phyloP scores from a whole-genome alignment of 2,329 filamentous ascomycete species.

The Cladophialophora chaetospira region DNA sequence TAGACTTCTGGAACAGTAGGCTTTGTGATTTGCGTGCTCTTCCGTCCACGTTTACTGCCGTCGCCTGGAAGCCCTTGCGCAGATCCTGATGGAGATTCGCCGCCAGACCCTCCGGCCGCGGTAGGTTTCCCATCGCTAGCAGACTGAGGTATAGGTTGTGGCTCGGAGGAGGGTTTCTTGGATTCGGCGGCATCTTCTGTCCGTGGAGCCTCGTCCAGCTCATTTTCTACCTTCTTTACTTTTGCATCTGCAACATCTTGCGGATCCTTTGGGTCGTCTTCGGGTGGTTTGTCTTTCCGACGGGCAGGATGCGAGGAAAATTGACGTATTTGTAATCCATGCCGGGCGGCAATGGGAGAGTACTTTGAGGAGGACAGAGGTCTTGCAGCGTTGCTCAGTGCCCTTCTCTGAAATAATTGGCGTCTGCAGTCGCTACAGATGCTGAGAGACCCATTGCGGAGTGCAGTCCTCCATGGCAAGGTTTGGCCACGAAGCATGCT shows the following conservation, averaged over 20 bases:
- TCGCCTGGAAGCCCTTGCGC: slow-evolving; percentile 50
- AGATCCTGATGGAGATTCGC: slow-evolving; percentile 48
- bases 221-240: slow-evolving; percentile 49
- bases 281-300: slow-evolving; percentile 59
- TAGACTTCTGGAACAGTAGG: slow-evolving; percentile 91
- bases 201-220: slow-evolving; percentile 39
- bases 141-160: slow-evolving; percentile 44
- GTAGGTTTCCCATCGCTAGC: slow-evolving; percentile 48
- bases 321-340: slow-evolving; percentile 39
- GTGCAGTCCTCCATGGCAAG: slow-evolving; percentile 65
- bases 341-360: slow-evolving; percentile 6
- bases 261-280: slow-evolving; percentile 42
- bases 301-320: slow-evolving; percentile 52
- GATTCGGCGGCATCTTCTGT: slow-evolving; percentile 39
- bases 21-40: slow-evolving; percentile 74
- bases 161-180: slow-evolving; percentile 54
- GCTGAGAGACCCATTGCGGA: slow-evolving; percentile 51
- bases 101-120: slow-evolving; percentile 37
- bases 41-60: slow-evolving; percentile 70
- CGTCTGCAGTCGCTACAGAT: slow-evolving; percentile 33
- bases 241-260: slow-evolving; percentile 48
- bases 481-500: slow-evolving; percentile 67
- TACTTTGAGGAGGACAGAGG: slow-evolving; percentile 13
- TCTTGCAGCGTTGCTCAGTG: slow-evolving; percentile 5
- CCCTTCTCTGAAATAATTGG: slow-evolving; percentile 24